Base-by-base conservation (phyloP, 225 moss, liverwort and hornwort genomes). In the Neckera pumila region DNA sequence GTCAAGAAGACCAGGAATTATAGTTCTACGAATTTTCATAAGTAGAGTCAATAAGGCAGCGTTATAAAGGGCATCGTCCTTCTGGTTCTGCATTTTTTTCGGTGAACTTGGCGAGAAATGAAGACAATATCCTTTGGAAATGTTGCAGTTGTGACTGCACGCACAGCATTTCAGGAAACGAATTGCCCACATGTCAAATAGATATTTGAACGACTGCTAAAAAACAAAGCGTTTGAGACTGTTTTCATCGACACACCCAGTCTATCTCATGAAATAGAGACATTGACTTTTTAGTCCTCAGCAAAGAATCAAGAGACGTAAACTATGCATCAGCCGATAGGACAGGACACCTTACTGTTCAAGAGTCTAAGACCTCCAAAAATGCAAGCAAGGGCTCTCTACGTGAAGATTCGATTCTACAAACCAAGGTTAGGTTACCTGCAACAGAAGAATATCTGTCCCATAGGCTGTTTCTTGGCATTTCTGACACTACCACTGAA, bases 41-140 rank as follows among this genome's bases (percentile, higher is more conserved):
- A 98, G 85, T 33, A 95, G 88, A 60, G 88, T 88, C 83, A 84
- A 81, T 30, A 93, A 84, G 51, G 69, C 87, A 42, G 87, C 83
- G 87, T 93, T 93, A 67, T 92, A 92, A 27, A 87, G 63, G 61
- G 76, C 90, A 71, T 83, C 83, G 34, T 89, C 86, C 77, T 70
- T 75, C 88, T 92, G 93, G 70, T 93, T 92, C 60, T 91, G 91
- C 81, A 89, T 90, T 74, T 83, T 95, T 11, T 86, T 90, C 19
- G 89, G 94, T 70, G 90, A 84, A 74, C 82, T 90, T 53, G 96
- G 94, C 42, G 96, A 95, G 87, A 98, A 98, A 90, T 96, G 96
- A 83, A 98, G 91, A 81, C 98, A 98, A 17, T 84, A 88, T 70
- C 93, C 94, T 57, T 88, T 74, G 74, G 89, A 79, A 73, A 86